A percentile compares a stretch with the other conserved stretches of the same genome.
Evolutionary conservation across 2,329 filamentous ascomycete genomes (phyloP).

Genomic region (Diaporthe ilicicola): DNA sequence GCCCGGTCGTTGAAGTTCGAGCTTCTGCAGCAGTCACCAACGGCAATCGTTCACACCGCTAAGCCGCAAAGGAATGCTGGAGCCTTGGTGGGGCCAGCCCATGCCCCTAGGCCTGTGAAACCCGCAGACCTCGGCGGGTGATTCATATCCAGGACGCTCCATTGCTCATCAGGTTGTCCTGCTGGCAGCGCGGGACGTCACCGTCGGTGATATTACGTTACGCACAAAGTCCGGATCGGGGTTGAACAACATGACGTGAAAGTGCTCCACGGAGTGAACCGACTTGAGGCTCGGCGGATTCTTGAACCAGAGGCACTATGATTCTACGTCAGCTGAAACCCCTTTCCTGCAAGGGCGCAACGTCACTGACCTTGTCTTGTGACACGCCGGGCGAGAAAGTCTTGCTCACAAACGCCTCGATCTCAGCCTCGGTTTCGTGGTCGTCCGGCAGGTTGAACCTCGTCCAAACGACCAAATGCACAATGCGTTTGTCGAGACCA

Average conservation of each 20-base stretch:
- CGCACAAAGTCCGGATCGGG: conserved; percentile 75
- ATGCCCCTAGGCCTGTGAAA: neutral
- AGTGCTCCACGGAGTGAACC: conserved; percentile 87
- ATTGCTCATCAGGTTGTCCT: conserved; percentile 38
- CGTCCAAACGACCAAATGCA: conserved; percentile 92
- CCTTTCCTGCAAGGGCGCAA: neutral
- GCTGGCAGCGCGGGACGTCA: conserved; percentile 72
- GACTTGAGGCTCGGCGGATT: conserved; percentile 90
- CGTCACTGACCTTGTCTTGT: conserved; percentile 59
- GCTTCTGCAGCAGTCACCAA: conserved; percentile 37
- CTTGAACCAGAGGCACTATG: conserved; percentile 76
- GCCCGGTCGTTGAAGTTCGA: conserved; percentile 70
- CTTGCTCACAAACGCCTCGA: conserved; percentile 74
- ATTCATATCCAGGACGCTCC: neutral
- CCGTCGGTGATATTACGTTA: conserved; percentile 73
- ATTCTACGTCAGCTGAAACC: conserved; percentile 28
- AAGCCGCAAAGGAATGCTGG: neutral
- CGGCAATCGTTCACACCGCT: conserved; percentile 22
- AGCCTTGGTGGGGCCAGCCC: neutral
- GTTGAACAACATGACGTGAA: conserved; percentile 90
- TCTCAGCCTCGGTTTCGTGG: conserved; percentile 64
- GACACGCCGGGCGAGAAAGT: conserved; percentile 68
- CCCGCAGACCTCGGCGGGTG: neutral
- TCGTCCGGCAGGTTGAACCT: conserved; percentile 85
- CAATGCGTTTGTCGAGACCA: conserved; percentile 78